Evolutionary conservation across 208 protist species (phyloP), one percentile per base, ranked within the genome.

Genomic region (Phytomonas sp.): DNA sequence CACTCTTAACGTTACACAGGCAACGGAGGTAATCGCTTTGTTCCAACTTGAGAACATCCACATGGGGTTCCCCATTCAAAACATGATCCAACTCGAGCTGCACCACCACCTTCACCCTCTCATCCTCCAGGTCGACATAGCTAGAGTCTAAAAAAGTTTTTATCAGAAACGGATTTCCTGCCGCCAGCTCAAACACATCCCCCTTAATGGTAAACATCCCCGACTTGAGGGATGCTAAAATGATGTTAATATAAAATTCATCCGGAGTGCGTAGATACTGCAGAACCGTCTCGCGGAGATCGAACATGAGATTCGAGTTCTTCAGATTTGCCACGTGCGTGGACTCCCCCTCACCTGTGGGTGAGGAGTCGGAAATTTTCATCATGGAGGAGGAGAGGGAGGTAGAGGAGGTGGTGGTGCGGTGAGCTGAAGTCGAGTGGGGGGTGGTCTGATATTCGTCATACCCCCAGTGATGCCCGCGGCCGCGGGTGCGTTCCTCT

Each of bases 231-330:
- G 90, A 85, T n/a, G 85, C 90, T 43, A 92, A 78, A 59, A 95
- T 93, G 59, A 95, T 91, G 71, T 91, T 88, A 74, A 90, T 80
- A 67, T 89, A 91, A 13, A 92, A 76, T 30, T 90, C 82, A 32
- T 74, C 77, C 32, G 81, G 80, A 29, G 85, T 92, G 34, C 87
- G 77, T 61, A 79, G 76, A 67, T 91, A 95, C 29, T 92, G 80
- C 32, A 88, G 73, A 33, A 95, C 79, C 4, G 79, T 83, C 61
- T 92, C 81, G 17, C 81, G 79, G 31, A 95, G 77, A 70, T 93
- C 80, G n/a, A 95, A 74, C n/a, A 76, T 72, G 29, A 91, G 75
- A 33, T 75, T 40, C 32, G 83, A 65, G 64, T 74, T 66, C 13
- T 78, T 68, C 56, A 67, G 51, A 46, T 68, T 56, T 29, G 0